Conservation (phyloP, 2,329 filamentous ascomycete species). For the Phialophora chinensis region DNA sequence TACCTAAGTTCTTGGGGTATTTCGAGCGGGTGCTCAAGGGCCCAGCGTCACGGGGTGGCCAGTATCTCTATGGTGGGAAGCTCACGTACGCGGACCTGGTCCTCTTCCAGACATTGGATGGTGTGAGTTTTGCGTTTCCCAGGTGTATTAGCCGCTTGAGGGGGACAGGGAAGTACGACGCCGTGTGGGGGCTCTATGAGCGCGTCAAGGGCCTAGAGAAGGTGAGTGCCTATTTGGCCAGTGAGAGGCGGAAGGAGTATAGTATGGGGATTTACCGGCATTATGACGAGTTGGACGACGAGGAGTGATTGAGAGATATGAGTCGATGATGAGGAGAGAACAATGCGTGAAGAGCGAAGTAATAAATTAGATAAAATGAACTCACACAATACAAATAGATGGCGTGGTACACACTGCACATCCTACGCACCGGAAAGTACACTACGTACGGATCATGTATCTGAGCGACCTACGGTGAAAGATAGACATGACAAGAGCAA, state of each 20-base stretch:
- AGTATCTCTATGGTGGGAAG: slow-evolving; percentile 69
- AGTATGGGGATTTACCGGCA: slow-evolving; percentile 71
- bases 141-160: slow-evolving; percentile 66
- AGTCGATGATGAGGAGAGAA: too few relatives aligned
- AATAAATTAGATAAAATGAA: too few relatives aligned
- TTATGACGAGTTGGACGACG: slow-evolving; percentile 73
- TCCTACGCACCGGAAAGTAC: too few relatives aligned
- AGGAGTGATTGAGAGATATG: slow-evolving; percentile 35
- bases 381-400: too few relatives aligned
- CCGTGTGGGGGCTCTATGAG: slow-evolving; percentile 68
- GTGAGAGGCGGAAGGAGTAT: slow-evolving; percentile 67
- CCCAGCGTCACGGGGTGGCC: slow-evolving; percentile 62
- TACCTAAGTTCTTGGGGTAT: slow-evolving; percentile 75
- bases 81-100: slow-evolving; percentile 76
- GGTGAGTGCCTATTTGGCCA: slow-evolving; percentile 72
- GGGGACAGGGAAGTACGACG: slow-evolving; percentile 62
- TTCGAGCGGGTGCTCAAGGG: slow-evolving; percentile 70
- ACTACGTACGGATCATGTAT: too few relatives aligned
- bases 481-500: too few relatives aligned
- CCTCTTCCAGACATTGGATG: slow-evolving; percentile 72
- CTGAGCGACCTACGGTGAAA: too few relatives aligned
- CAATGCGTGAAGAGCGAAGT: too few relatives aligned
- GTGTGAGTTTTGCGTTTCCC: slow-evolving; percentile 68
- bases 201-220: slow-evolving; percentile 67
- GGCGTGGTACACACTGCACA: too few relatives aligned